A percentile compares a stretch with the other conserved stretches of the same genome.
phyloP scores from a whole-genome alignment of 768 basidiomycete species.

The Hydnum rufescens region DNA sequence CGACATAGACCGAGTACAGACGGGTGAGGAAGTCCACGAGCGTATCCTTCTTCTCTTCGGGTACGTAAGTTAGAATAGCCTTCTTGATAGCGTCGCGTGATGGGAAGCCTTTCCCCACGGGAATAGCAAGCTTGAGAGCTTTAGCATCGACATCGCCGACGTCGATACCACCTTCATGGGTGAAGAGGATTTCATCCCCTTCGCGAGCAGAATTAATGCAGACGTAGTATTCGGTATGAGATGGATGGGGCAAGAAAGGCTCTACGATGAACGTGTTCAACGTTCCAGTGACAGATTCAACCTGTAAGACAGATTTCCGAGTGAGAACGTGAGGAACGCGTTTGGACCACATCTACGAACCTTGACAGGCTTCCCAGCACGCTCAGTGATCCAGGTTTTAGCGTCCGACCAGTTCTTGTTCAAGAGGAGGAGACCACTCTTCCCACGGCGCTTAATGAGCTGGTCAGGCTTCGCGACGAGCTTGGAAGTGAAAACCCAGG shows the following conservation, averaged over 20 bases:
- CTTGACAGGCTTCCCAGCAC: slow-evolving; percentile 85
- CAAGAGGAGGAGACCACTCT: slow-evolving; percentile 84
- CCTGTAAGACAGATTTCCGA: slow-evolving; percentile 28
- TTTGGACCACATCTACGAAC: slow-evolving; percentile 24
- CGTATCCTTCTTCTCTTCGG: slow-evolving; percentile 59
- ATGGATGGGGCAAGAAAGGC: slow-evolving; percentile 93
- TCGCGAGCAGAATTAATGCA: slow-evolving; percentile 93
- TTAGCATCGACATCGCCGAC: slow-evolving; percentile 97
- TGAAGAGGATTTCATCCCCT: slow-evolving; percentile 93
- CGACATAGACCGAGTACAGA: slow-evolving; percentile 93
- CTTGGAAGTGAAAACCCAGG: slow-evolving; percentile 68
- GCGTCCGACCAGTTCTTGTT: slow-evolving; percentile 88
- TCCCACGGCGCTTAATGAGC: slow-evolving; percentile 98
- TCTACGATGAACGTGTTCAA: slow-evolving; percentile 96
- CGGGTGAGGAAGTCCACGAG: slow-evolving; percentile 88
- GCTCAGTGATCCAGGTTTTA: slow-evolving; percentile 65
- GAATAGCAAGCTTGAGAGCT: slow-evolving; percentile 72
- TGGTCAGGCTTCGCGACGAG: slow-evolving; percentile 96
- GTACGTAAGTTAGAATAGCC: slow-evolving; percentile 66
- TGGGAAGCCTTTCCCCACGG: slow-evolving; percentile 63
- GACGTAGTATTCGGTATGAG: slow-evolving; percentile 91
- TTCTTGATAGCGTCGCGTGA: slow-evolving; percentile 52
- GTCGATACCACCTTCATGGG: slow-evolving; percentile 96
- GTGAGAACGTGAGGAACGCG: neutral
- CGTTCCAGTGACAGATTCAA: slow-evolving; percentile 85